These are phyloP conservation scores for Candolleomyces aberdarensis DNA, from an alignment of 768 basidiomycete genomes.

Conservation along the genomic window DNA sequence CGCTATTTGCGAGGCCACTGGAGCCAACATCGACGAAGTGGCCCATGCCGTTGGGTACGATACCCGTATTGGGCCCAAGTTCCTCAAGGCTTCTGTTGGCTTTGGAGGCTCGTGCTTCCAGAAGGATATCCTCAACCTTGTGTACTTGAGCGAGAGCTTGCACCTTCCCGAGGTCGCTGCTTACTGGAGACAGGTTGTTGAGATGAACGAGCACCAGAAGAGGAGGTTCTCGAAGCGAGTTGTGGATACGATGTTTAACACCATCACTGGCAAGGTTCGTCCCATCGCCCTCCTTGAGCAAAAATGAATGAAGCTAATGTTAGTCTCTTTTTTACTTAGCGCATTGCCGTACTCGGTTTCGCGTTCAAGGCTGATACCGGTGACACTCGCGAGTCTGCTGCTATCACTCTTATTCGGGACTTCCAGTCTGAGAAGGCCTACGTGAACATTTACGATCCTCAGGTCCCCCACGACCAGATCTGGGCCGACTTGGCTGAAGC, in stretches of 20 bases:
- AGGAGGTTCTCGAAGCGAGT: slow-evolving; percentile 92
- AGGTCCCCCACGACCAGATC: slow-evolving; percentile 83
- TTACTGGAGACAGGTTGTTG: slow-evolving; percentile 96
- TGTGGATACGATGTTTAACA: slow-evolving; percentile 97
- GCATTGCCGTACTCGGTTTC: slow-evolving; percentile 95
- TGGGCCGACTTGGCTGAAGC: slow-evolving; percentile 77
- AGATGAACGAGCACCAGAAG: slow-evolving; percentile 99
- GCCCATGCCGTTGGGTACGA: slow-evolving; percentile 93
- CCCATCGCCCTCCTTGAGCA: not conserved
- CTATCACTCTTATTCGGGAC: slow-evolving; percentile 91
- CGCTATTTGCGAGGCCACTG: slow-evolving; percentile 98
- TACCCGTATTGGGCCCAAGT: slow-evolving; percentile 89
- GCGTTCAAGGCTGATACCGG: slow-evolving; percentile 99
- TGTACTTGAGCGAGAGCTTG: slow-evolving; percentile 92
- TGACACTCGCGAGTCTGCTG: slow-evolving; percentile 96
- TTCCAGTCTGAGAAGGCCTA: slow-evolving; percentile 88
- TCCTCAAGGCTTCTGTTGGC: slow-evolving; percentile 92
- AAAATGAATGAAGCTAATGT: not conserved
- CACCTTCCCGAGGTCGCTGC: slow-evolving; percentile 96
- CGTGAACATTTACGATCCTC: slow-evolving; percentile 89
- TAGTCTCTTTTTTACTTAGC: slow-evolving; percentile 35
- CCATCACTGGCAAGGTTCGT: slow-evolving; percentile 88
- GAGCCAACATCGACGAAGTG: slow-evolving; percentile 98
- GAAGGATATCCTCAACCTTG: slow-evolving; percentile 98
- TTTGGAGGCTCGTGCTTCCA: slow-evolving; percentile 99